These are phyloP conservation scores for Alternaria longipes DNA, from an alignment of 2,329 filamentous ascomycete genomes.

Conservation along the genomic window DNA sequence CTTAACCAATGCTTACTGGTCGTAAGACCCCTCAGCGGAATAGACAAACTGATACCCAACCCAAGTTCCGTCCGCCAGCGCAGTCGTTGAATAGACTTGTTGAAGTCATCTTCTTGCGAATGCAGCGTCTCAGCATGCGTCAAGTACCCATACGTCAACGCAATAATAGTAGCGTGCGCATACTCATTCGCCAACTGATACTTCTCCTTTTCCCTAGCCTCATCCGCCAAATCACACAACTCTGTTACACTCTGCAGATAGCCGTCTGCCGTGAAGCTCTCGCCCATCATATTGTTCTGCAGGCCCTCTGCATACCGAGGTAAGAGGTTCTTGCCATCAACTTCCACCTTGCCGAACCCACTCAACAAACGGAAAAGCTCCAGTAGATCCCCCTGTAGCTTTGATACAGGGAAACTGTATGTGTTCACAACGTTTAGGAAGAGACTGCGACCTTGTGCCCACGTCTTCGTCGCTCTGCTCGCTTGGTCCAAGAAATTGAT, in stretches of 20 bases:
- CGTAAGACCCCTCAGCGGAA: slow-evolving; percentile 19
- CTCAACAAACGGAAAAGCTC: slow-evolving; percentile 43
- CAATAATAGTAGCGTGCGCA: slow-evolving; percentile 36
- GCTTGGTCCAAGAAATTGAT: slow-evolving; percentile 47
- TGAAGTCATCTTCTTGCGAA: slow-evolving; percentile 31
- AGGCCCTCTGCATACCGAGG: slow-evolving; percentile 38
- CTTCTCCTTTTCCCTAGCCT: slow-evolving; percentile 25
- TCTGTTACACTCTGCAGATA: slow-evolving; percentile 33
- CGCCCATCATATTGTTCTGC: slow-evolving; percentile 27
- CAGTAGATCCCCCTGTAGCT: slow-evolving; percentile 45
- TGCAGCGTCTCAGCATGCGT: slow-evolving; percentile 41
- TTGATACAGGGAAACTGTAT: slow-evolving; percentile 34
- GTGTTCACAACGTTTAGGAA: slow-evolving; percentile 36
- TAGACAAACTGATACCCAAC: slow-evolving; percentile 31
- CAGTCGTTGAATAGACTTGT: slow-evolving; percentile 35
- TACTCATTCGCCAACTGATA: slow-evolving; percentile 34
- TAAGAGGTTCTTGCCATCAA: slow-evolving; percentile 32
- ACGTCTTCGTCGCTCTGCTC: slow-evolving; percentile 25
- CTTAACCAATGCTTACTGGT: slow-evolving; percentile 27
- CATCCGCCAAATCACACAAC: slow-evolving; percentile 32
- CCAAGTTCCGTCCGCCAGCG: slow-evolving; percentile 44
- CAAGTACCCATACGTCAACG: slow-evolving; percentile 44
- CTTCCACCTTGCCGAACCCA: slow-evolving; percentile 29
- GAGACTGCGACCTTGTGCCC: slow-evolving; percentile 35
- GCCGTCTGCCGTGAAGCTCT: slow-evolving; percentile 20